A percentile compares a stretch with the other conserved stretches of the same genome.
phyloP scores from a whole-genome alignment of 805 yeast species.

The Kuraishia borneana region DNA sequence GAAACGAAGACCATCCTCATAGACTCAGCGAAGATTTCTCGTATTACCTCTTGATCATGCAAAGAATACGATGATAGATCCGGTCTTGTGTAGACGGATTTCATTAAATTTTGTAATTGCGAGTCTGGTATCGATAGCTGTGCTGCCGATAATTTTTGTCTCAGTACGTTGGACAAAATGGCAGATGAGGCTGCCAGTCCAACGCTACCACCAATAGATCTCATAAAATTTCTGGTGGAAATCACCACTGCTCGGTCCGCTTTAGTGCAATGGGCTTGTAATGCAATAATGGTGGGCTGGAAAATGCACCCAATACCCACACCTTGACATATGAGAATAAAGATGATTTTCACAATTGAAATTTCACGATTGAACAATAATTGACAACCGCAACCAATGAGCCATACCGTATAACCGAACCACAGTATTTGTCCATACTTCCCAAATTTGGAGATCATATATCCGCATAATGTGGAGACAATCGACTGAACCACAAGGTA shows the following conservation, averaged over 20 bases:
- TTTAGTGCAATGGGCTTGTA: slow-evolving; percentile 37
- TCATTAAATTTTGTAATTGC: slow-evolving; percentile 9
- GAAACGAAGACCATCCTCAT: slow-evolving; percentile 21
- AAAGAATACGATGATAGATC: slow-evolving; percentile 13
- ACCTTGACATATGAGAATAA: slow-evolving; percentile 25
- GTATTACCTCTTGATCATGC: slow-evolving; percentile 11
- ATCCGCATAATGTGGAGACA: slow-evolving; percentile 32
- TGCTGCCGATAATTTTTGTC: slow-evolving; percentile 5
- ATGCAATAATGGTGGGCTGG: slow-evolving; percentile 47
- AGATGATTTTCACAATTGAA: slow-evolving; percentile 22
- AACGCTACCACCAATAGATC: slow-evolving; percentile 53
- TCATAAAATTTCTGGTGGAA: slow-evolving; percentile 40
- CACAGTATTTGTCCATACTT: slow-evolving; percentile 29
- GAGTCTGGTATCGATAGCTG: slow-evolving; percentile 6
- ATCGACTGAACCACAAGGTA: slow-evolving; percentile 31
- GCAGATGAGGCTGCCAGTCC: slow-evolving; percentile 36
- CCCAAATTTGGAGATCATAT: slow-evolving; percentile 28
- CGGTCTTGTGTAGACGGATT: slow-evolving; percentile 19
- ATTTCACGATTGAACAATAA: slow-evolving; percentile 19
- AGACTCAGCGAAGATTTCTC: slow-evolving; percentile 18
- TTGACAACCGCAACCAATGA: slow-evolving; percentile 27
- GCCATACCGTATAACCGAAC: slow-evolving; percentile 30
- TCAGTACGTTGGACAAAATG: slow-evolving; percentile 16
- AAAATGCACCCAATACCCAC: slow-evolving; percentile 36
- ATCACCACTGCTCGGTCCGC: slow-evolving; percentile 50